Percentiles rank a stretch among this genome's conserved stretches.
These are phyloP conservation scores for Saccharomycopsis phalli DNA, from an alignment of 1,139 yeast genomes.

Conservation along the genomic window DNA sequence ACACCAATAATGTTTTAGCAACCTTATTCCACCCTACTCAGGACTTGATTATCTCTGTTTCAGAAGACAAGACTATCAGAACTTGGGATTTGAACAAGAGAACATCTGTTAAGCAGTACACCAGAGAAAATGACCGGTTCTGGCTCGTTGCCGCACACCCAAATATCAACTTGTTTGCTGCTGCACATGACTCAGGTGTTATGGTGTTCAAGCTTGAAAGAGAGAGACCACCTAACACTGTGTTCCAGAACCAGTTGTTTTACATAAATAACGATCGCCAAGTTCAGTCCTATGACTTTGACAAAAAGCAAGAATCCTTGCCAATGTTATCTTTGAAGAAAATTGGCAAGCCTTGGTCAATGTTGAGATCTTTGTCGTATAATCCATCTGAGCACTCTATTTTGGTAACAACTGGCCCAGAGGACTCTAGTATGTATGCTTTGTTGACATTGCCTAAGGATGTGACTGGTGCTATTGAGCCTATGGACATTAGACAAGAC, in stretches of 20 bases:
- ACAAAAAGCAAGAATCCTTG: constrained; percentile 48
- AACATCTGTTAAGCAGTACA: constrained; percentile 87
- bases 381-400: constrained; percentile 89
- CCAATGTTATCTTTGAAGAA: constrained; percentile 81
- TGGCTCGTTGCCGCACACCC: constrained; percentile 93
- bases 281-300: constrained; percentile 70
- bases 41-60: constrained; percentile 84
- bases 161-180: constrained; percentile 81
- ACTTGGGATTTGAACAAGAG: constrained; percentile 96
- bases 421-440: constrained; percentile 55
- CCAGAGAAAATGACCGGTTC: constrained; percentile 89
- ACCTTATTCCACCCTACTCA: constrained; percentile 91
- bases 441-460: constrained; percentile 76
- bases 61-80: constrained; percentile 95
- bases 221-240: constrained; percentile 86
- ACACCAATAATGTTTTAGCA: constrained; percentile 84
- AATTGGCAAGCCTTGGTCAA: constrained; percentile 79
- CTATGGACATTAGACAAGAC: constrained; percentile 69
- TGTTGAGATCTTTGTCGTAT: constrained; percentile 76
- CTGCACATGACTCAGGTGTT: constrained; percentile 95
- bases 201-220: constrained; percentile 97
- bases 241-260: constrained; percentile 60
- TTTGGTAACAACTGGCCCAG: constrained; percentile 72
- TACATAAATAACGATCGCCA: constrained; percentile 82
- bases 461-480: constrained; percentile 88